Evolutionary conservation across 129 eudicot genomes (phyloP).

Genomic region (Calendula officinalis): DNA sequence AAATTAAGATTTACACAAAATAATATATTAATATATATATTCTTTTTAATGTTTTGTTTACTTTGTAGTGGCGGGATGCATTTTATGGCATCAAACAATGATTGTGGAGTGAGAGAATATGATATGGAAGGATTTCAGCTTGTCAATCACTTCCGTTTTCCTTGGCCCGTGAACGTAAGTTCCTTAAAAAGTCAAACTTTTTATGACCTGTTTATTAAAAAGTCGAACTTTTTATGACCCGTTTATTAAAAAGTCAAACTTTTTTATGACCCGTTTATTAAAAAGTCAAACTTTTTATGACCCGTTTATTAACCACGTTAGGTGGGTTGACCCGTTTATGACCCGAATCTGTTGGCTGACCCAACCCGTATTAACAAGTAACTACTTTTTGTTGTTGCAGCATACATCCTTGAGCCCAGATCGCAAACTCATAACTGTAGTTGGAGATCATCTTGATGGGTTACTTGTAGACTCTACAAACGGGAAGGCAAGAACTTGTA

Average conservation of each 20-base stretch:
- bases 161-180: background rate
- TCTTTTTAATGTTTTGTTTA: background rate
- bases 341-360: no score
- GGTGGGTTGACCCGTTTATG: no score
- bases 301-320: no score
- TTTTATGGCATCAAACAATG: background rate
- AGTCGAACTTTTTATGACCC: no score
- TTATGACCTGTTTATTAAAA: no score
- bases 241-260: background rate
- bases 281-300: background rate
- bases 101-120: background rate
- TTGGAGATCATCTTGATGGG: conserved; percentile 76
- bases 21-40: no score
- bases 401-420: conserved; percentile 90
- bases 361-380: background rate
- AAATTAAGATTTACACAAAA: background rate
- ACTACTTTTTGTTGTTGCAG: conserved; percentile 40
- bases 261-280: no score
- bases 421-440: conserved; percentile 63
- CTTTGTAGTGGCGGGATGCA: background rate
- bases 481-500: conserved; percentile 56
- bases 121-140: background rate
- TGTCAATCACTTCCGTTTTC: background rate
- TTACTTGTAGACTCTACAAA: conserved; percentile 67
- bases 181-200: background rate